Evolutionary conservation across 495 filamentous ascomycete species (phyloP).

Genomic region (Penicillium lividum): DNA sequence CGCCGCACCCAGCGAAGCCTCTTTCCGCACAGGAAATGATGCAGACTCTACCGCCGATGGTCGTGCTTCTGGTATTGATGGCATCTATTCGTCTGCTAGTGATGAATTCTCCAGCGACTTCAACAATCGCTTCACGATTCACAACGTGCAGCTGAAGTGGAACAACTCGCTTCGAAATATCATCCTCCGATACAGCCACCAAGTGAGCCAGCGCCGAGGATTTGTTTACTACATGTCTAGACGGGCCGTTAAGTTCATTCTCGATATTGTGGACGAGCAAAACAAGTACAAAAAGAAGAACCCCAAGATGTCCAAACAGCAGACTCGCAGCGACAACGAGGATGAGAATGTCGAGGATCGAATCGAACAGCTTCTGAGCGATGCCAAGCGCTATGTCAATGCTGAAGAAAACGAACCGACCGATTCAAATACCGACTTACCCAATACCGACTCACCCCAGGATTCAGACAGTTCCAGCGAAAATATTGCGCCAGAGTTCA

Average conservation of each 20-base stretch:
- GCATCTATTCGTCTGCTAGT: slow-evolving; percentile 40
- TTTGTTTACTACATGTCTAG: slow-evolving; percentile 98
- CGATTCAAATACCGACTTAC: slow-evolving; percentile 31
- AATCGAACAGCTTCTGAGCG: slow-evolving; percentile 82
- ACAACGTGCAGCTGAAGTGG: slow-evolving; percentile 98
- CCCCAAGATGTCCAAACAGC: slow-evolving; percentile 32
- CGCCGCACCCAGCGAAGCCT: slow-evolving; percentile 45
- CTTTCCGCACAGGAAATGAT: slow-evolving; percentile 47
- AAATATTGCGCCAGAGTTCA: slow-evolving; percentile 84
- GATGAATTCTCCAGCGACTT: slow-evolving; percentile 85
- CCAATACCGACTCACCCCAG: slow-evolving; percentile 18
- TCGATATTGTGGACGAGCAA: slow-evolving; percentile 96
- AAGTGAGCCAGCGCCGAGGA: slow-evolving; percentile 91
- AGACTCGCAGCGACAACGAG: slow-evolving; percentile 44
- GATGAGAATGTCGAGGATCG: slow-evolving; percentile 74
- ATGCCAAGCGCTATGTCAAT: slow-evolving; percentile 79
- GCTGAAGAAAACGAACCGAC: slow-evolving; percentile 59
- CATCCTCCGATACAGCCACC: slow-evolving; percentile 94
- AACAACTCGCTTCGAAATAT: slow-evolving; percentile 95
- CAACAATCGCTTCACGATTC: slow-evolving; percentile 96
- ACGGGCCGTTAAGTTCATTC: slow-evolving; percentile 93
- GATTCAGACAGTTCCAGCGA: slow-evolving; percentile 61
- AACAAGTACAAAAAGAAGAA: slow-evolving; percentile 60
- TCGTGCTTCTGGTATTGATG: slow-evolving; percentile 44
- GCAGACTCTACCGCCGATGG: slow-evolving; percentile 44